These are phyloP conservation scores for Leccinellum luteum DNA, from an alignment of 768 basidiomycete genomes.

Conservation along the genomic window DNA sequence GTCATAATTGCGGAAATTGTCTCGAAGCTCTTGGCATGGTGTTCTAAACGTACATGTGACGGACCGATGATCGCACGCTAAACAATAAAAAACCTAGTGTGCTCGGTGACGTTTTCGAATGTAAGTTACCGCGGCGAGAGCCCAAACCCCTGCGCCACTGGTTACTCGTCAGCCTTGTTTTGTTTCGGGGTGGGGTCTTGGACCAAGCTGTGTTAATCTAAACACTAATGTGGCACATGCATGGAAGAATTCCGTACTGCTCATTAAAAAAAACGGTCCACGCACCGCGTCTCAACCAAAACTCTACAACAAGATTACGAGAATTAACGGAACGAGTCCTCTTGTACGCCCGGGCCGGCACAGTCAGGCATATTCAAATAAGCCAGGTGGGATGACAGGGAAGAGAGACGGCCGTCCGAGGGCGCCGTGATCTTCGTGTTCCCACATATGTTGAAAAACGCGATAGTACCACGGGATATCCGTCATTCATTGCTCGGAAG, in stretches of 20 bases:
- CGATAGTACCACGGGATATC: background rate
- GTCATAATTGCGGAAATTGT: conserved; percentile 26
- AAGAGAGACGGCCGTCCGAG: background rate
- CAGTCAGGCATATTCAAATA: conserved; percentile 2
- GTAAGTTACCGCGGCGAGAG: background rate
- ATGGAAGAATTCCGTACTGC: conserved; percentile 14
- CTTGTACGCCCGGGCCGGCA: conserved; percentile 15
- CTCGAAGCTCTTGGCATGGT: conserved; percentile 13
- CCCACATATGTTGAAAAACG: background rate
- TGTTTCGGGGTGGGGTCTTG: background rate
- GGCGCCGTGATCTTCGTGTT: background rate
- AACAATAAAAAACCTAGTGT: conserved; percentile 6
- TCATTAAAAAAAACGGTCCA: conserved; percentile 1
- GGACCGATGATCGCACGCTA: conserved; percentile 4
- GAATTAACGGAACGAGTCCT: conserved; percentile 5
- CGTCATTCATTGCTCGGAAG: background rate
- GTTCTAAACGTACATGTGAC: conserved; percentile 10
- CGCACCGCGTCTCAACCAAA: conserved; percentile 3
- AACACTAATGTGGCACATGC: conserved; percentile 16
- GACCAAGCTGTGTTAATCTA: conserved; percentile 11
- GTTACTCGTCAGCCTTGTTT: background rate
- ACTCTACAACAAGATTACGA: conserved; percentile 13
- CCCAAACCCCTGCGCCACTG: background rate
- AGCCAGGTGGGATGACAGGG: conserved; percentile 4
- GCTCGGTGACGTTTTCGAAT: background rate